phyloP scores from a whole-genome alignment of 2,329 filamentous ascomycete genomes.

The Pestalotiopsis fici region DNA sequence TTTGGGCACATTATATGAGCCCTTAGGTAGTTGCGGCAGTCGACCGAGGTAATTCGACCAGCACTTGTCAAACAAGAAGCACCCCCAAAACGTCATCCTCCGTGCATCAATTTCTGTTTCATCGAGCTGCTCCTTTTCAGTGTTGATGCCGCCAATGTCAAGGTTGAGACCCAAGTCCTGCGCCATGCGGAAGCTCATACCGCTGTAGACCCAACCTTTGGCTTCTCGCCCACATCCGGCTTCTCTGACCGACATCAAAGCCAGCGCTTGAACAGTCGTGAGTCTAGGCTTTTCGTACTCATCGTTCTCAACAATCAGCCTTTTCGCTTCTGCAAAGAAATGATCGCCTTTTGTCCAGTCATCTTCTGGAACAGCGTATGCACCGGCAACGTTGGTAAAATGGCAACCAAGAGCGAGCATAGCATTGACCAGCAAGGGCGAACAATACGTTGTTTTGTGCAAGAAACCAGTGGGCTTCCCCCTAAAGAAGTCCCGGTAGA shows the following conservation, averaged over 20 bases:
- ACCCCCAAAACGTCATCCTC: constrained; percentile 94
- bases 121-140: constrained; percentile 59
- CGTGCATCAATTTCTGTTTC: constrained; percentile 88
- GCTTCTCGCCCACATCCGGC: constrained; percentile 92
- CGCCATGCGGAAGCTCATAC: constrained; percentile 98
- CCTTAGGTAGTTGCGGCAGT: constrained; percentile 80
- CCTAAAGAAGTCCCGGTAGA: constrained; percentile 80
- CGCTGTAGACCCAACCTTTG: constrained; percentile 97
- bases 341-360: constrained; percentile 89
- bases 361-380: constrained; percentile 71
- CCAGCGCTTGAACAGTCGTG: constrained; percentile 89
- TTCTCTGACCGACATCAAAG: constrained; percentile 94
- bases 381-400: constrained; percentile 77
- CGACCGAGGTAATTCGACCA: constrained; percentile 98
- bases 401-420: constrained; percentile 93
- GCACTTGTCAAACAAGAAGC: constrained; percentile 97
- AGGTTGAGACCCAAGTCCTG: constrained; percentile 91
- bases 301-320: constrained; percentile 85
- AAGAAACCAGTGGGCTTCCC: constrained; percentile 60
- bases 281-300: constrained; percentile 88
- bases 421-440: constrained; percentile 85
- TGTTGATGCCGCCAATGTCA: constrained; percentile 68
- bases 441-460: constrained; percentile 75
- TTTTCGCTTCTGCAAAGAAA: constrained; percentile 93
- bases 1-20: constrained; percentile 81